Conservation (phyloP, 2,329 filamentous ascomycete genomes). For the Ophiostoma himal-ulmi region DNA sequence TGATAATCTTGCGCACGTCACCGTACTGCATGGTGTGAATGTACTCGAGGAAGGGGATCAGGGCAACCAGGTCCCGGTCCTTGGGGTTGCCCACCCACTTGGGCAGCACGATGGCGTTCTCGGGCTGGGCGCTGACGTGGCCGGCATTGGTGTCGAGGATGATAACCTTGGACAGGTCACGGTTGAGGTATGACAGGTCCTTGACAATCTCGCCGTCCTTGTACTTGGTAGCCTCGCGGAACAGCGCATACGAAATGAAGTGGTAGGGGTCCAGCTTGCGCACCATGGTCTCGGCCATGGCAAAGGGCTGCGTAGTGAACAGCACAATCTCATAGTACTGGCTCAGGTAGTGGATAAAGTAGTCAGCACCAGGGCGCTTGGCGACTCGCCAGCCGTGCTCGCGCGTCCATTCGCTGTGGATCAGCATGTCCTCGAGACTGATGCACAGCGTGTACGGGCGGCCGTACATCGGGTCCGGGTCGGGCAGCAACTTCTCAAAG, state of each 20-base stretch:
- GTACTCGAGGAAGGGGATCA: conserved; percentile 97
- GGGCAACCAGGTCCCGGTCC: conserved; percentile 77
- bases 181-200: conserved; percentile 97
- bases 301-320: conserved; percentile 83
- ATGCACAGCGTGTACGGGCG: conserved; percentile 90
- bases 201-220: conserved; percentile 95
- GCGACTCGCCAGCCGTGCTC: conserved; percentile 94
- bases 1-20: conserved; percentile 79
- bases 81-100: conserved; percentile 81
- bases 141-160: conserved; percentile 80
- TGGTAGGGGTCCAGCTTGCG: conserved; percentile 92
- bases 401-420: conserved; percentile 90
- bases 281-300: conserved; percentile 78
- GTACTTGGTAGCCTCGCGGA: conserved; percentile 94
- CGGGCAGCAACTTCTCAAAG: conserved; percentile 86
- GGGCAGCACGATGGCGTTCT: conserved; percentile 86
- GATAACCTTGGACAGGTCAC: conserved; percentile 90
- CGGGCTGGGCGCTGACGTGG: conserved; percentile 85
- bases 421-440: conserved; percentile 85
- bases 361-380: conserved; percentile 91
- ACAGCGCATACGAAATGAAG: conserved; percentile 91
- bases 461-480: conserved; percentile 69
- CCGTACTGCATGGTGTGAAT: conserved; percentile 87
- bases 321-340: conserved; percentile 98
- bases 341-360: conserved; percentile 92